Evolutionary conservation across 305 asterid species (phyloP).

Genomic region (Fraxinus angustifolia): DNA sequence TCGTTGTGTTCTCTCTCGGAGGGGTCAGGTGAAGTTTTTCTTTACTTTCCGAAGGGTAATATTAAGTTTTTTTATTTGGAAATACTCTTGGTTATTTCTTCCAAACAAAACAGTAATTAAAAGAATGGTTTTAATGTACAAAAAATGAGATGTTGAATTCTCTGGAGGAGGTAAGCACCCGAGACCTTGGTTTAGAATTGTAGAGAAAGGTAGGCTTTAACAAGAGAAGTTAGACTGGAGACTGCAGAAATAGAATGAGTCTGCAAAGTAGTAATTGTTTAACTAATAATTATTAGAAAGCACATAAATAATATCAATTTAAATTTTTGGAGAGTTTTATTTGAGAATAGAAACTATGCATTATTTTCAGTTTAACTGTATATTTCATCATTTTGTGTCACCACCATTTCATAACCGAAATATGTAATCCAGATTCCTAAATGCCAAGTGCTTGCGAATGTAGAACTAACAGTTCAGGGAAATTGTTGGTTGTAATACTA

Average conservation of each 20-base stretch:
- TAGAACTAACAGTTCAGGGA: slow-evolving; percentile 10
- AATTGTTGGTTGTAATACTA: neutral
- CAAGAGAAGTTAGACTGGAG: neutral
- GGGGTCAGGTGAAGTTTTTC: slow-evolving; percentile 62
- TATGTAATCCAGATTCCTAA: slow-evolving; percentile 8
- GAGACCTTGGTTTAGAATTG: neutral
- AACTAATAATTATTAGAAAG: neutral
- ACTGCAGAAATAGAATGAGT: neutral
- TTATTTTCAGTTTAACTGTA: neutral
- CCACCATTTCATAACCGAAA: neutral
- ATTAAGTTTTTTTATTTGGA: neutral
- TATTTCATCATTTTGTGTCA: neutral
- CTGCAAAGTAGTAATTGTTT: neutral
- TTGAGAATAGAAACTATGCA: neutral
- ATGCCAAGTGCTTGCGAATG: slow-evolving; percentile 11
- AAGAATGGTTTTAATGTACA: neutral
- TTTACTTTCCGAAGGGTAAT: neutral
- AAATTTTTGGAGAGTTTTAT: slow-evolving; percentile 2
- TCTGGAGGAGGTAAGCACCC: neutral
- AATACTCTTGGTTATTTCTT: neutral
- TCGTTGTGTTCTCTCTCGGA: slow-evolving; percentile 81
- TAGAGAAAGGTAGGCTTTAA: neutral
- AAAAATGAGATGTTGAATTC: neutral
- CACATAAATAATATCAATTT: neutral
- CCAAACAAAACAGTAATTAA: neutral